Evolutionary conservation across 1,284 basidiomycete genomes (phyloP), one percentile per base, ranked within the genome.

Genomic region (Cryptococcus jaspeensis): DNA sequence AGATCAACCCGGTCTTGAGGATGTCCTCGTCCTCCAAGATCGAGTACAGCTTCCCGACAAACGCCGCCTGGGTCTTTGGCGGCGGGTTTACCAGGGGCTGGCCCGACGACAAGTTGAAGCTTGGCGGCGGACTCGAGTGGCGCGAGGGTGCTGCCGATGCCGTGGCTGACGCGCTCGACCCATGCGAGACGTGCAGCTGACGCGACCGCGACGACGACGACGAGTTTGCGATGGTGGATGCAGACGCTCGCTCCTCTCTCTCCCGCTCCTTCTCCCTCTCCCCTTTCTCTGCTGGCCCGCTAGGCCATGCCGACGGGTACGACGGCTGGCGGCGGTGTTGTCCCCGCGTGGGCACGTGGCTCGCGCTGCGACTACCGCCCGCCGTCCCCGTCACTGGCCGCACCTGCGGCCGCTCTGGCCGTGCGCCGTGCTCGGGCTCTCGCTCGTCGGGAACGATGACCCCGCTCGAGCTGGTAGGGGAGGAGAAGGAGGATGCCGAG

Each of bases 11-110:
- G 0, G 73, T 71, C 41, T 64, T 64, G 7, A 55, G 48, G 43
- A 79, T 77, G 16, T 71, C 68, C 9, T 73, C 66, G 52, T 78
- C 76, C 47, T 79, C 76, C 16, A 79, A 60, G 73, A 79, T 79
- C 1, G 75, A 70, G 56, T 72, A 79, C 20, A 79, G 66, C 60
- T 79, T 79, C 44, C 67, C 70, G 3, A 79, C 75, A 59, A 79
- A 79, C 1, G 74, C 75, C 13, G 77, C 74, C 52, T 78, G 77
- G 2, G 71, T 76, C 50, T 76, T 75, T 23, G 61, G 52, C 2
- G 71, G 68, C 1, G 72, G 70, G 49, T 70, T 68, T 44, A 71
- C 60, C 16, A 71, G 56, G 16, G 69, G 69, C 42, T 67, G 66
- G 20, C 66, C 69, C 12, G 64, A 61, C 1, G 67, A 67, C 0